These are phyloP conservation scores for Aspergillus viridinutans DNA, from an alignment of 2,329 filamentous ascomycete genomes.

Conservation along the genomic window DNA sequence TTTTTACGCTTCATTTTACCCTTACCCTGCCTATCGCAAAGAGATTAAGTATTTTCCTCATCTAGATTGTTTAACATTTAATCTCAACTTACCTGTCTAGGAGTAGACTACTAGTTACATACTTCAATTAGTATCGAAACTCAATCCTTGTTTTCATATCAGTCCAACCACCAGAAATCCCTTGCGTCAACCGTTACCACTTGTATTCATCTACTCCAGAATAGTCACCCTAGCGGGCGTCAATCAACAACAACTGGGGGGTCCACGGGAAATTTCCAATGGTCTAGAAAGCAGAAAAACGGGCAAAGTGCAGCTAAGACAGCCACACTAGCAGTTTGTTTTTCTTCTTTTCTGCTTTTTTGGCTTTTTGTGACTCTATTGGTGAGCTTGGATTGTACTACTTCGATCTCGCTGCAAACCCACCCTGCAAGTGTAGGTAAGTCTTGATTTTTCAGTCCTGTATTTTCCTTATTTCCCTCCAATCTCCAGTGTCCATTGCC, in stretches of 20 bases:
- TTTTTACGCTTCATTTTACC: not conserved
- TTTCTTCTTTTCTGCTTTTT: constrained; percentile 11
- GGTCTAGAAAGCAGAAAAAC: constrained; percentile 12
- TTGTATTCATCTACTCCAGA: constrained; percentile 8
- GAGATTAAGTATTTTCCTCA: not conserved
- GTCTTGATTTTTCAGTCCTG: not conserved
- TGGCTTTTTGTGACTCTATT: constrained; percentile 7
- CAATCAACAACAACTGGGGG: constrained; percentile 8
- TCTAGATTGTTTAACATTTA: not conserved
- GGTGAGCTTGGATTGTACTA: constrained; percentile 4
- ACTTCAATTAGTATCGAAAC: constrained; percentile 10
- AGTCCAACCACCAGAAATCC: constrained; percentile 11
- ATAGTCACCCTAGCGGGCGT: constrained; percentile 1
- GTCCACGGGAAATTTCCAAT: constrained; percentile 15
- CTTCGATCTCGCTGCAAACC: not conserved
- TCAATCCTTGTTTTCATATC: constrained; percentile 4
- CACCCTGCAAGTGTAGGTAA: not conserved
- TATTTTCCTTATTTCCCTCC: not conserved
- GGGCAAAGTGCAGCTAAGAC: constrained; percentile 18
- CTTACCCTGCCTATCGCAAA: not conserved
- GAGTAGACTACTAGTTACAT: constrained; percentile 6
- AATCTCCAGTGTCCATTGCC: not conserved
- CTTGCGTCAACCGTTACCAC: constrained; percentile 15
- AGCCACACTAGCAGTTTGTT: constrained; percentile 18
- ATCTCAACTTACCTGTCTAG: not conserved